phyloP scores from a whole-genome alignment of 2,329 filamentous ascomycete genomes.

The Elsinoe batatas region DNA sequence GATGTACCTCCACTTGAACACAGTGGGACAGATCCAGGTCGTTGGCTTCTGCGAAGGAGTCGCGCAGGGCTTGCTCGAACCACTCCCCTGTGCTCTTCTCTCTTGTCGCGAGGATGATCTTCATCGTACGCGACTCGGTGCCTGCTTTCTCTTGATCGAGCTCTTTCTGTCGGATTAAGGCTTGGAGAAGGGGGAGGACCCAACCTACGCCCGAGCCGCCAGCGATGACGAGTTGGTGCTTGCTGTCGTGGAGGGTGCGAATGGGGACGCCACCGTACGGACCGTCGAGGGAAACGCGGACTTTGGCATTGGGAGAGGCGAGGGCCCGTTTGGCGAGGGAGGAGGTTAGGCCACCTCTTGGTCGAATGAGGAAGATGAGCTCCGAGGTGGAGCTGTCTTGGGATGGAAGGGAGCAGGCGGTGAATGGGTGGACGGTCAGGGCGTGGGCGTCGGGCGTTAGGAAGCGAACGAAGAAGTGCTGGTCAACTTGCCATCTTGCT shows the following conservation, averaged over 20 bases:
- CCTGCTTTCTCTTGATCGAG: background rate
- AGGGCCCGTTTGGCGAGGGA: too few relatives aligned
- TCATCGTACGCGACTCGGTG: background rate
- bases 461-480: slow-evolving; percentile 47
- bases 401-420: slow-evolving; percentile 50
- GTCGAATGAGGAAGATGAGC: too few relatives aligned
- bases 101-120: slow-evolving; percentile 29
- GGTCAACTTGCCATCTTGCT: slow-evolving; percentile 52
- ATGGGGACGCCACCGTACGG: slow-evolving; percentile 47
- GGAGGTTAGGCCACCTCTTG: too few relatives aligned
- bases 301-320: too few relatives aligned
- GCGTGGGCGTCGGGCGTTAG: slow-evolving; percentile 47
- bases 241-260: slow-evolving; percentile 30
- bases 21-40: background rate
- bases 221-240: slow-evolving; percentile 40
- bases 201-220: slow-evolving; percentile 50
- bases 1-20: background rate
- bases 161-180: slow-evolving; percentile 22
- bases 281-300: slow-evolving; percentile 41
- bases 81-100: slow-evolving; percentile 28
- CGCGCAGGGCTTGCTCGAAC: slow-evolving; percentile 26
- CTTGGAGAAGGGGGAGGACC: slow-evolving; percentile 40
- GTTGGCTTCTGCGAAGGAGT: slow-evolving; percentile 21
- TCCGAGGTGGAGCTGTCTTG: slow-evolving; percentile 30
- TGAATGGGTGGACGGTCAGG: slow-evolving; percentile 55